Conservation (phyloP, 805 yeast species). For the Wickerhamomyces pijperi region DNA sequence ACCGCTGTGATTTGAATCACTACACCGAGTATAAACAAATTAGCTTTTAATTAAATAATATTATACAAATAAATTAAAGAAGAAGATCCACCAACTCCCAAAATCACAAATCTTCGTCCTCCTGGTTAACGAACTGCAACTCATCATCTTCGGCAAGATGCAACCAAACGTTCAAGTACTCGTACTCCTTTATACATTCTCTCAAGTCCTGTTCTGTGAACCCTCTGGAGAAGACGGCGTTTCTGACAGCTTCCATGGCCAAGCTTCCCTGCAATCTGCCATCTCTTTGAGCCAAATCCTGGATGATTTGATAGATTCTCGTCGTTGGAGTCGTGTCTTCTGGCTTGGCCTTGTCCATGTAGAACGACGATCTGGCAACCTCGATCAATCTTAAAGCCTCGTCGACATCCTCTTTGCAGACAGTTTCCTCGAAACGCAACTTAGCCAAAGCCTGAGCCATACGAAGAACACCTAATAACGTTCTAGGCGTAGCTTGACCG, state of each 20-base stretch:
- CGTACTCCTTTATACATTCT: slow-evolving; percentile 68
- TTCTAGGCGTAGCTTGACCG: slow-evolving; percentile 91
- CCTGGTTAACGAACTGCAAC: slow-evolving; percentile 41
- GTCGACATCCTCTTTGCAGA: slow-evolving; percentile 75
- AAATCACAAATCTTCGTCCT: no score
- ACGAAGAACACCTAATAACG: slow-evolving; percentile 81
- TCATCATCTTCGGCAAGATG: slow-evolving; percentile 48
- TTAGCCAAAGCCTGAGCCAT: slow-evolving; percentile 92
- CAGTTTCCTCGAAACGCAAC: slow-evolving; percentile 66
- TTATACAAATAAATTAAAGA: no score
- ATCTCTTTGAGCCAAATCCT: slow-evolving; percentile 37
- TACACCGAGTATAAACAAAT: no score
- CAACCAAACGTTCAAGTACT: slow-evolving; percentile 65
- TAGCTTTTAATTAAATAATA: no score
- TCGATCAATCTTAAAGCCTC: slow-evolving; percentile 84
- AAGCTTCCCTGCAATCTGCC: slow-evolving; percentile 22
- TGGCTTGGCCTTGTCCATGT: slow-evolving; percentile 36
- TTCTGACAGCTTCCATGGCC: slow-evolving; percentile 39
- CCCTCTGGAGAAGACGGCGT: slow-evolving; percentile 67
- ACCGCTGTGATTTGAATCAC: no score
- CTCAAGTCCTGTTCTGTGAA: slow-evolving; percentile 71
- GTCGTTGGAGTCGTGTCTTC: slow-evolving; percentile 59
- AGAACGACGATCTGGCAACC: slow-evolving; percentile 77
- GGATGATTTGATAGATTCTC: slow-evolving; percentile 61
- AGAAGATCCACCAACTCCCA: no score